These are phyloP conservation scores for Lagerstroemia fauriei DNA, from an alignment of 441 rosid species.

Conservation along the genomic window DNA sequence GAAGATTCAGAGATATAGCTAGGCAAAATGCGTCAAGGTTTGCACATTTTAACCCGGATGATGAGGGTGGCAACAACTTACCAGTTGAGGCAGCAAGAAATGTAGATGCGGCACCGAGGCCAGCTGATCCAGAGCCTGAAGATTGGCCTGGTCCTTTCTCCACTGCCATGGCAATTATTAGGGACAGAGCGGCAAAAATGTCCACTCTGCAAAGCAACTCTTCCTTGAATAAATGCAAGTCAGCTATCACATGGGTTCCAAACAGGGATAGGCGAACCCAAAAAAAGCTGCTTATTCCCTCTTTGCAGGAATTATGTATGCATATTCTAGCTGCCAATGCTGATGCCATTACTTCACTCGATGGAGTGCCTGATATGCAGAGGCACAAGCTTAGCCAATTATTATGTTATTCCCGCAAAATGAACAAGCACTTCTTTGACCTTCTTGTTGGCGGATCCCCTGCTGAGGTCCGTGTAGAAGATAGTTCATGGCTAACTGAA, in stretches of 20 bases:
- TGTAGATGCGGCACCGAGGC: slow-evolving; percentile 34
- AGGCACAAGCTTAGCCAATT: slow-evolving; percentile 61
- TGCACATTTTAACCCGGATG: slow-evolving; percentile 59
- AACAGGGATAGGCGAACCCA: slow-evolving; percentile 27
- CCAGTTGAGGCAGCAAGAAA: slow-evolving; percentile 21
- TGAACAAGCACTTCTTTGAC: slow-evolving; percentile 50
- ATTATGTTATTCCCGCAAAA: slow-evolving; percentile 72
- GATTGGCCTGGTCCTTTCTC: slow-evolving; percentile 99
- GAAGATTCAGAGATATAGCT: slow-evolving; percentile 58
- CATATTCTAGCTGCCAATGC: slow-evolving; percentile 63
- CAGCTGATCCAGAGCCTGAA: slow-evolving; percentile 35
- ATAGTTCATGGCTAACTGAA: slow-evolving; percentile 90
- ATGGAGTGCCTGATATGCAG: slow-evolving; percentile 67
- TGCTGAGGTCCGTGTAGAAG: slow-evolving; percentile 59
- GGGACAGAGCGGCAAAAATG: slow-evolving; percentile 54
- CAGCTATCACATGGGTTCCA: slow-evolving; percentile 64
- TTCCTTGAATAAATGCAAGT: slow-evolving; percentile 28
- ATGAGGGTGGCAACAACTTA: slow-evolving; percentile 32
- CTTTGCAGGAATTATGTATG: slow-evolving; percentile 59
- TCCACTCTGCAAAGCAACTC: slow-evolving; percentile 21
- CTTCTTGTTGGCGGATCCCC: slow-evolving; percentile 70
- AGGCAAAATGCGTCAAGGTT: slow-evolving; percentile 63
- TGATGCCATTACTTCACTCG: slow-evolving; percentile 79
- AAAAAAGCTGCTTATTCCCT: slow-evolving; percentile 41
- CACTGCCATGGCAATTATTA: slow-evolving; percentile 86